Percentiles rank a stretch among this genome's conserved stretches.
Conservation (phyloP, 1,139 yeast genomes). For the Saccharomyces hybrid region DNA sequence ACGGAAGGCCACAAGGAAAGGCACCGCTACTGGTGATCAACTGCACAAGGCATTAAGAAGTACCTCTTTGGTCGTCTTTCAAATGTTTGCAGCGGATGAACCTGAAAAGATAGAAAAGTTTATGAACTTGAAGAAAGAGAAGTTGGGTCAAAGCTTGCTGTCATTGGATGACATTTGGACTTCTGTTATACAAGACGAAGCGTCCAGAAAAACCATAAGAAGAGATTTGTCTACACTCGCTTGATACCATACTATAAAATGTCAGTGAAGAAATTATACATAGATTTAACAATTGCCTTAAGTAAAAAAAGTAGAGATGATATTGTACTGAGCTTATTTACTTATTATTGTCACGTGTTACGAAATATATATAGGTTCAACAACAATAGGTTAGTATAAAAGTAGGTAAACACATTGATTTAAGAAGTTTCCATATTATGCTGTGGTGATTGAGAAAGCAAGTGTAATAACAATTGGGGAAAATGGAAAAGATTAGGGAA, state of each 20-base stretch:
- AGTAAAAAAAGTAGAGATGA: not conserved
- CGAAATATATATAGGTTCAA: not conserved
- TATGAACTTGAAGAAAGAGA: conserved; percentile 31
- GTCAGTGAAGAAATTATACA: not conserved
- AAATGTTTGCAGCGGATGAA: conserved; percentile 36
- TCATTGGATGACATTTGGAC: not conserved
- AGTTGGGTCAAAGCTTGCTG: conserved; percentile 12
- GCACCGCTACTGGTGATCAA: conserved; percentile 36
- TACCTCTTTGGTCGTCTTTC: conserved; percentile 37
- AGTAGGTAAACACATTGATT: not conserved
- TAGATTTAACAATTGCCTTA: not conserved
- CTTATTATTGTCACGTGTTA: not conserved
- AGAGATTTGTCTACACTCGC: not conserved
- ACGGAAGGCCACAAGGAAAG: conserved; percentile 38
- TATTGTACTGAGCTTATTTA: not conserved
- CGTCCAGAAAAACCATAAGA: not conserved
- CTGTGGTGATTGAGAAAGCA: conserved; percentile 2
- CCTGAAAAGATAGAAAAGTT: conserved; percentile 32
- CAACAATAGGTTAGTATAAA: not conserved
- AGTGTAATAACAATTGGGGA: conserved; percentile 1
- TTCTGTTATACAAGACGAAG: not conserved
- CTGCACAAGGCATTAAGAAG: conserved; percentile 38
- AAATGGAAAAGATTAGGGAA: conserved; percentile 32
- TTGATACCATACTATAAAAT: not conserved
- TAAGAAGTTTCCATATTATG: not conserved